Evolutionary conservation across 495 filamentous ascomycete species (phyloP).

Genomic region (Xylaria longipes): DNA sequence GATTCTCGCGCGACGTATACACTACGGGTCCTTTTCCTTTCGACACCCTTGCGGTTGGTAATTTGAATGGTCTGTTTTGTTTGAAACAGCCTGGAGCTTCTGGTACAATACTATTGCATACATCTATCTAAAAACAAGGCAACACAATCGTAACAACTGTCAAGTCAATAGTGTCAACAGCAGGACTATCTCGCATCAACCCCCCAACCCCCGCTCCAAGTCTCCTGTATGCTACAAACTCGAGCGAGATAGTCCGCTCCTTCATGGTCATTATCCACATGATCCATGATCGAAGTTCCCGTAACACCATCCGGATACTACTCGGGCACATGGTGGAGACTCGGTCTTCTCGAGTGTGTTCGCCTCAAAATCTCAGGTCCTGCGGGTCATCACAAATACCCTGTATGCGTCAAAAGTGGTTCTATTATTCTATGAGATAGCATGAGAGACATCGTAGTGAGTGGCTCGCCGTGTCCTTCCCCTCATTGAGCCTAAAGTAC

Average conservation of each 20-base stretch:
- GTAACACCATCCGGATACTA: neutral
- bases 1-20: neutral
- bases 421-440: neutral
- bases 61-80: neutral
- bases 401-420: neutral
- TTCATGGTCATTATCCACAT: neutral
- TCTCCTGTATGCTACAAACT: neutral
- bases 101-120: neutral
- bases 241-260: neutral
- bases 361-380: constrained; percentile 13
- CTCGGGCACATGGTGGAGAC: neutral
- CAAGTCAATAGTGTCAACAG: neutral
- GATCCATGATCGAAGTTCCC: neutral
- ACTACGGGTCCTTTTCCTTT: neutral
- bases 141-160: neutral
- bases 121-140: neutral
- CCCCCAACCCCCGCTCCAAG: neutral
- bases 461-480: constrained; percentile 23
- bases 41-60: no score
- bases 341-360: neutral
- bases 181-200: neutral
- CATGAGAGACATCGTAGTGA: neutral
- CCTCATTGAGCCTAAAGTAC: constrained; percentile 44
- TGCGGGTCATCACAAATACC: constrained; percentile 12
- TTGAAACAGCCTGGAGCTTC: neutral